Percentiles rank a stretch among this genome's conserved stretches.
Conservation (phyloP, 768 basidiomycete species). For the Trametes sanguinea region DNA sequence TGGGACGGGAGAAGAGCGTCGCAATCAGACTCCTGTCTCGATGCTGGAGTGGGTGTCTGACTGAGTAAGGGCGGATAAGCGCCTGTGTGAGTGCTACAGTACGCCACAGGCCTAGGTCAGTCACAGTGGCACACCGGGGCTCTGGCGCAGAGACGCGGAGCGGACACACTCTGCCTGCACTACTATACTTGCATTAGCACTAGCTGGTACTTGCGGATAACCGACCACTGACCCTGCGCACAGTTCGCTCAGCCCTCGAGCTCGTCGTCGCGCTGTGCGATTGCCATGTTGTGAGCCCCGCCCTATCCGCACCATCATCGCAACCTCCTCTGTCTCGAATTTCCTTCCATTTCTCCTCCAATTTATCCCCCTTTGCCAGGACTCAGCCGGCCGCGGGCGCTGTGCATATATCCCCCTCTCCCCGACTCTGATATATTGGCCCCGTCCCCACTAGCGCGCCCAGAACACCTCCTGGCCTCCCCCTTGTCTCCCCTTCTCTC, state of each 20-base stretch:
- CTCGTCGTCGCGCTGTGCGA: background rate
- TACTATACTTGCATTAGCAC: too few species aligned
- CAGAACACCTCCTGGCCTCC: background rate
- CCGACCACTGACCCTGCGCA: background rate
- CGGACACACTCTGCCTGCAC: too few species aligned
- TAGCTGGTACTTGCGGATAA: too few species aligned
- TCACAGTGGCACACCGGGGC: background rate
- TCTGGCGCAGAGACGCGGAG: too few species aligned
- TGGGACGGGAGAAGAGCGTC: background rate
- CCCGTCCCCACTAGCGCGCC: background rate
- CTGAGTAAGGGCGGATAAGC: background rate
- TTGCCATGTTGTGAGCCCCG: slow-evolving; percentile 19
- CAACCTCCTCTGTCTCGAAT: background rate
- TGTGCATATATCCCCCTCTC: slow-evolving; percentile 13
- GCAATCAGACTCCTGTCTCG: background rate
- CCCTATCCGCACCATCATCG: background rate
- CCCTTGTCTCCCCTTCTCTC: background rate
- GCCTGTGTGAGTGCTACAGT: background rate
- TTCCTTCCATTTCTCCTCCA: slow-evolving; percentile 3
- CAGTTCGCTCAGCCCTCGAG: too few species aligned
- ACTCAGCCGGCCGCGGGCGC: background rate
- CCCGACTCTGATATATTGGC: slow-evolving; percentile 1
- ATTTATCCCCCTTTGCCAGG: slow-evolving; percentile 7
- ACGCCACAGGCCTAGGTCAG: background rate
- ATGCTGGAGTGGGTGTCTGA: background rate